Evolutionary conservation across 768 basidiomycete genomes (phyloP).

Genomic region (Candolleomyces efflorescens): DNA sequence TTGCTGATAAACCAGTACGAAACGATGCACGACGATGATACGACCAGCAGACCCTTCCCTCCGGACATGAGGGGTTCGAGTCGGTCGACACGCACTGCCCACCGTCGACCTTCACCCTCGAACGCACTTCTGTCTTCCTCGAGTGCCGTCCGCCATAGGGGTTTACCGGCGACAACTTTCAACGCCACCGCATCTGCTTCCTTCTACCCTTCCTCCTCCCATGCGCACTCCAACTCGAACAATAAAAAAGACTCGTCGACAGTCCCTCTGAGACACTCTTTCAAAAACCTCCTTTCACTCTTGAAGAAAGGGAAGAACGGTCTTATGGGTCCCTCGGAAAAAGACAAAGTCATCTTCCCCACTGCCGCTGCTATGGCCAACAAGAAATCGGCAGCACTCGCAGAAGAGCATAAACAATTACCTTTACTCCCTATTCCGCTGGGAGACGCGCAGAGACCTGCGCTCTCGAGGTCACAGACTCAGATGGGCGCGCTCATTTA

Average conservation of each 20-base stretch:
- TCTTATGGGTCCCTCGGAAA: neutral
- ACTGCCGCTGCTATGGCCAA: neutral
- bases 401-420: neutral
- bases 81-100: neutral
- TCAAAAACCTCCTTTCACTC: conserved; percentile 12
- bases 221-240: neutral
- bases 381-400: conserved; percentile 2
- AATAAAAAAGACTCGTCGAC: conserved; percentile 8
- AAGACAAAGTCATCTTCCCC: conserved; percentile 3
- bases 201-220: neutral
- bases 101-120: neutral
- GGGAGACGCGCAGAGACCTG: neutral
- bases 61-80: neutral
- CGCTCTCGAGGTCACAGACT: conserved; percentile 4
- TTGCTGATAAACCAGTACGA: neutral
- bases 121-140: neutral
- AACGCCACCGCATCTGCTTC: neutral
- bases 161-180: neutral
- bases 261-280: conserved; percentile 9
- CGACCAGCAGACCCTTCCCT: no score
- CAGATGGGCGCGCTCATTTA: conserved; percentile 5
- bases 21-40: neutral
- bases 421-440: conserved; percentile 3
- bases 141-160: neutral
- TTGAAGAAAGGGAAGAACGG: conserved; percentile 16